These are phyloP conservation scores for Stagonosporopsis chrysanthemi DNA, from an alignment of 2,329 filamentous ascomycete species.

Conservation along the genomic window DNA sequence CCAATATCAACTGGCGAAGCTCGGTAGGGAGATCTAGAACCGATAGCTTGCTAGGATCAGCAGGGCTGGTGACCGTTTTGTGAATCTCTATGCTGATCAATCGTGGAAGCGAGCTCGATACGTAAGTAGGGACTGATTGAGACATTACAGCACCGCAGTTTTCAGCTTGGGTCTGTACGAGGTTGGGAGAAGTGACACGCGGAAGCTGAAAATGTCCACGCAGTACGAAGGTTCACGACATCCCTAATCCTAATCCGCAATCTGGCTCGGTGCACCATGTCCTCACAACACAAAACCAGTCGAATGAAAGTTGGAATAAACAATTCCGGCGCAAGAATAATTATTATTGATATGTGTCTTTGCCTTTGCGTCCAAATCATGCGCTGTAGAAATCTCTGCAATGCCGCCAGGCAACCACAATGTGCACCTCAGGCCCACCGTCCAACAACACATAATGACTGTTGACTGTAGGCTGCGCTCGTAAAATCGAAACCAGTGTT, in stretches of 20 bases:
- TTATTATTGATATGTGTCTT: neutral
- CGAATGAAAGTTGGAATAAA: neutral
- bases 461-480: neutral
- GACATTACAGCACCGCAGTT: too few species aligned
- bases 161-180: too few species aligned
- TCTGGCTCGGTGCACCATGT: too few species aligned
- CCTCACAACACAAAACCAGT: neutral
- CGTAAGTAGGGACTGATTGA: too few species aligned
- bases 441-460: neutral
- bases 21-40: neutral
- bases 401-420: slow-evolving; percentile 13
- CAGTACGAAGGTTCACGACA: too few species aligned
- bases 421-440: slow-evolving; percentile 6
- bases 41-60: neutral
- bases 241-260: too few species aligned
- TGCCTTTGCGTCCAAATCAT: neutral
- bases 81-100: neutral
- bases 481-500: neutral
- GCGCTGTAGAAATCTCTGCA: neutral
- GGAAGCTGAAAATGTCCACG: too few species aligned
- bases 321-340: neutral
- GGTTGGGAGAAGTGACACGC: too few species aligned
- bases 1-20: neutral
- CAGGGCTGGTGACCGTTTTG: neutral
- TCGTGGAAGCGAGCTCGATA: too few species aligned